These are phyloP conservation scores for Chaetoceros muelleri DNA, from an alignment of 108 stramenopile species.

Conservation along the genomic window DNA sequence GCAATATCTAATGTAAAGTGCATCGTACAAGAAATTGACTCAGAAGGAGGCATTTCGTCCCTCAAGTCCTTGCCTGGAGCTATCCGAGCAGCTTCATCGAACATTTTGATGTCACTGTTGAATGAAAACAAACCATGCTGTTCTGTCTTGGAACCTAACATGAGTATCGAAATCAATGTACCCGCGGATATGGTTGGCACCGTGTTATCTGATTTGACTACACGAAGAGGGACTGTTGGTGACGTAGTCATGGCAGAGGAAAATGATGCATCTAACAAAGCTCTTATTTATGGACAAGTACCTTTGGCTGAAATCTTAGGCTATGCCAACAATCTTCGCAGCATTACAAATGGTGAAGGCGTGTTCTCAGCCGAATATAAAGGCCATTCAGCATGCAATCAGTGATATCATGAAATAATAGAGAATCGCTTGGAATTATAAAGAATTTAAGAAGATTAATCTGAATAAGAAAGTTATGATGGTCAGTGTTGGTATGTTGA, in stretches of 20 bases:
- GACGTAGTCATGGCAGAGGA: slow-evolving; percentile 63
- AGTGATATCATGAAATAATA: neutral
- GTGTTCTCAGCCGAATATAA: slow-evolving; percentile 80
- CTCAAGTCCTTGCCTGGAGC: slow-evolving; percentile 62
- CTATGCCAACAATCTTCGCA: slow-evolving; percentile 73
- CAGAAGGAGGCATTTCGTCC: slow-evolving; percentile 48
- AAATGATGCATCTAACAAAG: slow-evolving; percentile 28
- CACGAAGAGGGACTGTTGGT: slow-evolving; percentile 65
- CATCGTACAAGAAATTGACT: slow-evolving; percentile 56
- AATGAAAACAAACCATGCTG: slow-evolving; percentile 21
- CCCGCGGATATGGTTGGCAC: slow-evolving; percentile 74
- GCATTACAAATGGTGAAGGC: slow-evolving; percentile 77
- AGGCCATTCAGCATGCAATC: slow-evolving; percentile 43
- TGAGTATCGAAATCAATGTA: slow-evolving; percentile 64
- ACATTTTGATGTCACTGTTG: slow-evolving; percentile 41
- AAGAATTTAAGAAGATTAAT: neutral
- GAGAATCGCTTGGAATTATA: neutral
- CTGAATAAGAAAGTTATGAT: too few species aligned
- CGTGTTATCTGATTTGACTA: slow-evolving; percentile 77
- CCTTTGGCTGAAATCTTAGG: slow-evolving; percentile 80
- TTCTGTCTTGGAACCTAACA: slow-evolving; percentile 72
- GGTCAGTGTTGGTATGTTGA: too few species aligned
- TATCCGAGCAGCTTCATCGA: slow-evolving; percentile 60
- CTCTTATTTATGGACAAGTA: slow-evolving; percentile 68
- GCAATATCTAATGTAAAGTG: slow-evolving; percentile 60